Percentiles rank a stretch among this genome's conserved stretches.
phyloP scores from a whole-genome alignment of 169 alveolate species.

The Cryptosporidium baileyi region DNA sequence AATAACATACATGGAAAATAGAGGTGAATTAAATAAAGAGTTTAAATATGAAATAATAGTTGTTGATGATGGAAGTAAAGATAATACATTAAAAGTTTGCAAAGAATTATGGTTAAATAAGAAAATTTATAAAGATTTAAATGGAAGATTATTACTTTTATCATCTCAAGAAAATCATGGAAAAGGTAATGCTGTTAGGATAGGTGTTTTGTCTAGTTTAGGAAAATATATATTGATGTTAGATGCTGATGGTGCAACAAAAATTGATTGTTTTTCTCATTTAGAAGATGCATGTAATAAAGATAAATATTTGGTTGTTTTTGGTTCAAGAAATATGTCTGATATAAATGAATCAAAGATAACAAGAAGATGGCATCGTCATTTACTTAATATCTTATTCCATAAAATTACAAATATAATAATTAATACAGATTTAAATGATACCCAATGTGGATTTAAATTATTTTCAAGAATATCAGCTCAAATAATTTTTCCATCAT shows the following conservation, averaged over 20 bases:
- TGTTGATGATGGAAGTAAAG: conserved; percentile 86
- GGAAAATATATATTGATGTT: conserved; percentile 82
- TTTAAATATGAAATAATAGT: conserved; percentile 81
- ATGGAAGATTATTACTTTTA: conserved; percentile 73
- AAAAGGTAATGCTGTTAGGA: conserved; percentile 85
- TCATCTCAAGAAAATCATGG: conserved; percentile 79
- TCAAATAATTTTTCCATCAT: conserved; percentile 75
- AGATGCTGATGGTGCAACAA: conserved; percentile 92
- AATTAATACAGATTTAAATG: conserved; percentile 72
- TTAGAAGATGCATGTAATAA: conserved; percentile 72
- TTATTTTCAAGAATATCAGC: conserved; percentile 85
- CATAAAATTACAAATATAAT: conserved; percentile 59
- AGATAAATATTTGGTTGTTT: conserved; percentile 74
- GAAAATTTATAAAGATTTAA: background rate
- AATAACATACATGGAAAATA: conserved; percentile 61
- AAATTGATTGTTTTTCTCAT: conserved; percentile 75
- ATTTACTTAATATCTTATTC: conserved; percentile 28
- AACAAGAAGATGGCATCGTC: conserved; percentile 21
- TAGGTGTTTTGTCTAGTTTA: conserved; percentile 77
- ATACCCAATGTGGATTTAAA: conserved; percentile 90
- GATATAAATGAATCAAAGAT: conserved; percentile 17
- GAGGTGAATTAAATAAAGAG: conserved; percentile 1
- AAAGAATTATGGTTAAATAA: conserved; percentile 68
- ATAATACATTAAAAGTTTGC: conserved; percentile 77
- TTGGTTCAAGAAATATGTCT: conserved; percentile 82